phyloP scores from a whole-genome alignment of 768 basidiomycete species.

The Phaffia australis region DNA sequence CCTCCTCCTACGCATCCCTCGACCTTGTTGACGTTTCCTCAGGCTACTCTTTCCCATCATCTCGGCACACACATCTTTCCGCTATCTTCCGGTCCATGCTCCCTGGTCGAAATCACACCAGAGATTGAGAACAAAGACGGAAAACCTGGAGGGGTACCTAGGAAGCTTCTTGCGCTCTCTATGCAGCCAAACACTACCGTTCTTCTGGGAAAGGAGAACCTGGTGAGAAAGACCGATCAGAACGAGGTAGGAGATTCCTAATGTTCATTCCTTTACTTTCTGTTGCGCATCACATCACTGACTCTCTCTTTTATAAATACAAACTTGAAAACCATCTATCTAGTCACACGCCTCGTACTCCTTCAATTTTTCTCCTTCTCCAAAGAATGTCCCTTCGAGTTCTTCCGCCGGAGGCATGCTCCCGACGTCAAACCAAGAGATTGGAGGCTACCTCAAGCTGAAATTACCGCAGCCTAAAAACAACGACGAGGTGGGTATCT shows the following conservation, averaged over 20 bases:
- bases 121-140: not conserved
- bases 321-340: not conserved
- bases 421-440: slow-evolving; percentile 8
- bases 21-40: slow-evolving; percentile 13
- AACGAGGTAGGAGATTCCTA: slow-evolving; percentile 9
- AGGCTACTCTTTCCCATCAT: slow-evolving; percentile 19
- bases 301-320: not conserved
- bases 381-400: not conserved
- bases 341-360: slow-evolving; percentile 24
- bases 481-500: slow-evolving; percentile 13
- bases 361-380: slow-evolving; percentile 16
- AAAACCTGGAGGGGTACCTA: not conserved
- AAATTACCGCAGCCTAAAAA: slow-evolving; percentile 20
- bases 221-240: slow-evolving; percentile 19
- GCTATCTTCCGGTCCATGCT: slow-evolving; percentile 22
- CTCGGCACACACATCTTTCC: slow-evolving; percentile 20
- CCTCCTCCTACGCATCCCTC: slow-evolving; percentile 2
- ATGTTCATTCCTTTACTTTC: not conserved
- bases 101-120: slow-evolving; percentile 15
- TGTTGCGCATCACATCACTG: not conserved
- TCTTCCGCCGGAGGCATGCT: not conserved
- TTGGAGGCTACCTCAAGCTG: slow-evolving; percentile 23
- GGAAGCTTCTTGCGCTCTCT: slow-evolving; percentile 1
- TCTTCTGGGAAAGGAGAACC: slow-evolving; percentile 20
- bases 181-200: slow-evolving; percentile 23